Percentiles rank a stretch among this genome's conserved stretches.
Evolutionary conservation across 331 rosid species (phyloP).

Genomic region (Cucumis variabilis): DNA sequence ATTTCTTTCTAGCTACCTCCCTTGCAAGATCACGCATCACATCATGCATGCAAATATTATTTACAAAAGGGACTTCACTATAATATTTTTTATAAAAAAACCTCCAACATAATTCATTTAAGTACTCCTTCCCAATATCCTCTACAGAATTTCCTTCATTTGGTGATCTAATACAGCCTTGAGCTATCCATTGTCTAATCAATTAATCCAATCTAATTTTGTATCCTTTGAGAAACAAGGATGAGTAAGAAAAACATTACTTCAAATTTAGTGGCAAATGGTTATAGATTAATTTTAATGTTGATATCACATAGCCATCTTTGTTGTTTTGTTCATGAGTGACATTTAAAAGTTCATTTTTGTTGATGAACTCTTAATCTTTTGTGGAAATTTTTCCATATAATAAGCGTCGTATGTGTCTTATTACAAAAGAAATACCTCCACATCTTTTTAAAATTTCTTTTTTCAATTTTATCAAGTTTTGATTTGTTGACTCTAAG

Average conservation of each 20-base stretch:
- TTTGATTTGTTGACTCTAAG: neutral
- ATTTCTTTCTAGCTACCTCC: neutral
- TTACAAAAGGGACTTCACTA: too few relatives aligned
- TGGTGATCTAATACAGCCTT: neutral
- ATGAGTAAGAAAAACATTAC: slow-evolving; percentile 15
- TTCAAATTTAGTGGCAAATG: slow-evolving; percentile 8
- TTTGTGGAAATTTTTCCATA: neutral
- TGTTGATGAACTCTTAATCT: neutral
- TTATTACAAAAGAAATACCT: slow-evolving; percentile 25
- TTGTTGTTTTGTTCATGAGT: neutral
- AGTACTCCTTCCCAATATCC: slow-evolving; percentile 4
- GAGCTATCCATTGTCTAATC: slow-evolving; percentile 8
- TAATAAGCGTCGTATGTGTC: neutral
- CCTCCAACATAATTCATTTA: slow-evolving; percentile 20
- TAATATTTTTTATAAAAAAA: neutral
- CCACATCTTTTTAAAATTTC: neutral
- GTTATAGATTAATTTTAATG: slow-evolving; percentile 19
- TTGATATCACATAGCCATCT: neutral
- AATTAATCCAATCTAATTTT: neutral
- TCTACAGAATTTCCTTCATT: neutral
- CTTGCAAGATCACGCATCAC: neutral
- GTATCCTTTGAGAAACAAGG: slow-evolving; percentile 11
- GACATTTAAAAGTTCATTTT: neutral
- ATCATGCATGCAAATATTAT: neutral
- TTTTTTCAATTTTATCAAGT: neutral